Base-by-base conservation (phyloP, 1,284 basidiomycete species). In the Puccinia novopanici region DNA sequence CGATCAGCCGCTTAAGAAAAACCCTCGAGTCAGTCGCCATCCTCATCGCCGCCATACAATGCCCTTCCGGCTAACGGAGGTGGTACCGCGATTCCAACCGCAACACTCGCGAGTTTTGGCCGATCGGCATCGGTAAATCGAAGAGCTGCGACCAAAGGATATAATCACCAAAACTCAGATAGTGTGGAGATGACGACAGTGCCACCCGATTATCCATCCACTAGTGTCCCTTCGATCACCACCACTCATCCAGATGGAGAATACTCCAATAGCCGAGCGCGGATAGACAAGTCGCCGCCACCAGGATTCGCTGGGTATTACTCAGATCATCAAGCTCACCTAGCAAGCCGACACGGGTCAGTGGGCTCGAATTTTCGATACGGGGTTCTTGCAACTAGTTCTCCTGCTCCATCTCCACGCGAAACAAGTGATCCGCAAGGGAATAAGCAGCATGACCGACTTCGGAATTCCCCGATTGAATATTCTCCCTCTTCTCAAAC, bases 121-220 rank as follows among this genome's bases (percentile, higher is more conserved):
- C 55, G 71, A 59, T 57, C 71, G 50, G 27, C 54, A 24, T 73
- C 71, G 37, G 52, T 73, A n/a, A 78, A 57, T 22, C 40, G 76
- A 59, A 78, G 59, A 30, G 30, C 27, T 30, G 24, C 27, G 17
- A 0, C 48, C 24, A 59, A 63, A 71, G 48, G 55, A 19, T 59
- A 79, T 40, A 19, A 70, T 72, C 65, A 57, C n/a, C 34, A 67
- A 15, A 54, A 42, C n/a, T 22, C 70, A 15, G 77, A 80, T 45
- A 80, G 77, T 65, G 77, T 80, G 0, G 77, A 80, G 50, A 80
- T 80, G 77, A 72, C 68, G 15, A 54, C 68, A 10, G 76, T 78
- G 22, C 57, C 63, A 52, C 55, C 34, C 1, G 55, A 61, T 30
- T 61, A 50, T 63, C 59, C 55, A 3, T 48, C 52, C 3, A 30